Evolutionary conservation across 1,284 basidiomycete genomes (phyloP).

Genomic region (Leucoagaricus sp.): DNA sequence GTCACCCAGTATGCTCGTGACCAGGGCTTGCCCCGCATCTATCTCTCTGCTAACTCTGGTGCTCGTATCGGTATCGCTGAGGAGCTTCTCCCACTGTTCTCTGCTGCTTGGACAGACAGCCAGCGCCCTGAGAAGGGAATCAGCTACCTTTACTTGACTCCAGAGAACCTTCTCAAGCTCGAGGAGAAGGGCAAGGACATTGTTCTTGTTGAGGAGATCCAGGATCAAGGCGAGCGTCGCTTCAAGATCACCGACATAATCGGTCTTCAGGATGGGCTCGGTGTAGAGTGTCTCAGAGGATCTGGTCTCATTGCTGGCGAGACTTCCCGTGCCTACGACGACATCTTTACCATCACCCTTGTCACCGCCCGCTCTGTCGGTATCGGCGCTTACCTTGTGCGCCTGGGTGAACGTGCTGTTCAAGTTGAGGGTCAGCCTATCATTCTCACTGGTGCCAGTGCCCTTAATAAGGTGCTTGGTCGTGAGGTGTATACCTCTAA

Average conservation of each 20-base stretch:
- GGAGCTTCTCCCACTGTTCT: constrained; percentile 89
- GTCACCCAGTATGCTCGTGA: constrained; percentile 93
- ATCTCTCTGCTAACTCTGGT: constrained; percentile 98
- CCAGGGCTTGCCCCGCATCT: constrained; percentile 90
- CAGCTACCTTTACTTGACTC: constrained; percentile 94
- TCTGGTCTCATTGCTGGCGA: constrained; percentile 99
- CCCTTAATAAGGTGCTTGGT: constrained; percentile 98
- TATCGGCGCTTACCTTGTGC: constrained; percentile 98
- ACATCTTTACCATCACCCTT: constrained; percentile 99
- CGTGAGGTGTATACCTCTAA: constrained; percentile 99
- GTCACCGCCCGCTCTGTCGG: constrained; percentile 99
- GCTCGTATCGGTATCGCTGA: constrained; percentile 96
- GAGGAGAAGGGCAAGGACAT: constrained; percentile 71
- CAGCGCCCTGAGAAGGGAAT: constrained; percentile 92
- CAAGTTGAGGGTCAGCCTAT: constrained; percentile 99
- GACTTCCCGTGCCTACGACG: constrained; percentile 97
- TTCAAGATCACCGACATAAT: constrained; percentile 98
- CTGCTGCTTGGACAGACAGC: constrained; percentile 87
- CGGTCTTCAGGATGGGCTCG: constrained; percentile 95
- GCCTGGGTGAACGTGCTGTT: constrained; percentile 96
- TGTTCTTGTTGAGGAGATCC: constrained; percentile 83
- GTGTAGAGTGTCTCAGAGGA: constrained; percentile 95
- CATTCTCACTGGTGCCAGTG: constrained; percentile 96
- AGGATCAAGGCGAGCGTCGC: constrained; percentile 84
- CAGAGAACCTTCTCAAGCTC: constrained; percentile 81